phyloP scores from a whole-genome alignment of 2,329 filamentous ascomycete genomes.

The Tolypocladium ovalisporum region DNA sequence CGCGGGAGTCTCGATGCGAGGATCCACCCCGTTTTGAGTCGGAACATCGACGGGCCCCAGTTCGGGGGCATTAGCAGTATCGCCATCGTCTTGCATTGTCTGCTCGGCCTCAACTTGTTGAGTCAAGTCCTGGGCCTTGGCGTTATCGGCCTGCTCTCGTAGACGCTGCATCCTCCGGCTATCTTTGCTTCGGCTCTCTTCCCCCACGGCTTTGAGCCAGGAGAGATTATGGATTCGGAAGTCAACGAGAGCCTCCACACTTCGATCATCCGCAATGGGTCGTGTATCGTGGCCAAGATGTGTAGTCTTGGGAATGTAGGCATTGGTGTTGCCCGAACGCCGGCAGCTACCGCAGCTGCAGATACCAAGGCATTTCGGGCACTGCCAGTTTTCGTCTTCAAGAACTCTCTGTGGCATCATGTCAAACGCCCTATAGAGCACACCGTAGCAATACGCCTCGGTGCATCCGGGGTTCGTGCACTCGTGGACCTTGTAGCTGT shows the following conservation, averaged over 20 bases:
- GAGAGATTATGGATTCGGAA: constrained; percentile 80
- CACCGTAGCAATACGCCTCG: constrained; percentile 83
- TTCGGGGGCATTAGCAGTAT: not conserved
- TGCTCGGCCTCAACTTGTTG: constrained; percentile 16
- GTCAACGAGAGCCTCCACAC: constrained; percentile 81
- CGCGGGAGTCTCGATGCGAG: constrained; percentile 21
- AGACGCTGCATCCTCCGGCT: constrained; percentile 46
- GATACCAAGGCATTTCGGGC: constrained; percentile 73
- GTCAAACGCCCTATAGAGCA: constrained; percentile 83
- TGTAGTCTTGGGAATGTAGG: constrained; percentile 80
- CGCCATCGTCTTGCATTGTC: constrained; percentile 8
- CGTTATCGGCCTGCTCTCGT: constrained; percentile 44
- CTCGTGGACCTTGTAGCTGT: constrained; percentile 72
- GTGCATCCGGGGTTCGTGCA: constrained; percentile 63
- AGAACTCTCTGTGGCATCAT: constrained; percentile 75
- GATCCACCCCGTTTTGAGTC: constrained; percentile 13
- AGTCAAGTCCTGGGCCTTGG: constrained; percentile 39
- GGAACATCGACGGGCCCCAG: not conserved
- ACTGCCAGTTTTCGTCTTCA: constrained; percentile 75
- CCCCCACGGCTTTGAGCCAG: constrained; percentile 59
- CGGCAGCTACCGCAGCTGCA: constrained; percentile 82
- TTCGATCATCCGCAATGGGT: constrained; percentile 80
- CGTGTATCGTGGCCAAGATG: constrained; percentile 85
- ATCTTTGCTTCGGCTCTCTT: constrained; percentile 45
- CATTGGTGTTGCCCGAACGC: constrained; percentile 51